Evolutionary conservation across 495 filamentous ascomycete genomes (phyloP).

Genomic region (Eremomyces bilateralis): DNA sequence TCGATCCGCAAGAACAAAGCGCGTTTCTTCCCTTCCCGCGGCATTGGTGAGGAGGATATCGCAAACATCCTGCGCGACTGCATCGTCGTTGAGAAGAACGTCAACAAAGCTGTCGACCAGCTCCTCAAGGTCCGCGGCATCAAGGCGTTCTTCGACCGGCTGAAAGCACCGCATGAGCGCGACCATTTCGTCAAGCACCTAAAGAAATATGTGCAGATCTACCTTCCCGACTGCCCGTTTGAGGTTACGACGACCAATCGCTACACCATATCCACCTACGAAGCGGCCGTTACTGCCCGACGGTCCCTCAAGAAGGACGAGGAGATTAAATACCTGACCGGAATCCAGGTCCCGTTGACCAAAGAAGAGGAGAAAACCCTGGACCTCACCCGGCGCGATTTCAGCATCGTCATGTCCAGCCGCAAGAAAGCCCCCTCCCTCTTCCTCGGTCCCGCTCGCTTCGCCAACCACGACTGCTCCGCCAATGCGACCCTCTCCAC

Average conservation of each 20-base stretch:
- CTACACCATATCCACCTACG: slow-evolving; percentile 75
- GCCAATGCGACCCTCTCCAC: slow-evolving; percentile 78
- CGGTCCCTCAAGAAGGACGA: slow-evolving; percentile 58
- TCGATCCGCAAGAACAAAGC: slow-evolving; percentile 83
- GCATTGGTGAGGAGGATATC: slow-evolving; percentile 61
- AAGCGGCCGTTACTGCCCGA: slow-evolving; percentile 73
- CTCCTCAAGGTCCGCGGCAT: slow-evolving; percentile 54
- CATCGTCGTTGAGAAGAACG: slow-evolving; percentile 54
- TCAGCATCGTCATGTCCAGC: slow-evolving; percentile 87
- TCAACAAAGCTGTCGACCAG: slow-evolving; percentile 41
- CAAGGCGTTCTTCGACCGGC: slow-evolving; percentile 38
- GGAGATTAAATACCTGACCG: slow-evolving; percentile 71
- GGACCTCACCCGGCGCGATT: slow-evolving; percentile 61
- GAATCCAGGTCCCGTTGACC: slow-evolving; percentile 76
- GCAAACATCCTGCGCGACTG: slow-evolving; percentile 53
- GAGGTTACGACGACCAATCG: slow-evolving; percentile 89
- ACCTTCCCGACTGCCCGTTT: slow-evolving; percentile 78
- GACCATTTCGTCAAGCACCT: slow-evolving; percentile 75
- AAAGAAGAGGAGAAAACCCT: slow-evolving; percentile 70
- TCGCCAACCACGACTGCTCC: slow-evolving; percentile 93
- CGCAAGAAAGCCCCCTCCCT: slow-evolving; percentile 70
- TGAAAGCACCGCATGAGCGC: slow-evolving; percentile 57
- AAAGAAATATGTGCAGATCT: slow-evolving; percentile 79
- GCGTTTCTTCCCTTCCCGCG: slow-evolving; percentile 64
- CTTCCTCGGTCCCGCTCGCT: slow-evolving; percentile 85